phyloP scores from a whole-genome alignment of 805 yeast genomes.

The Schwanniomyces sp. region DNA sequence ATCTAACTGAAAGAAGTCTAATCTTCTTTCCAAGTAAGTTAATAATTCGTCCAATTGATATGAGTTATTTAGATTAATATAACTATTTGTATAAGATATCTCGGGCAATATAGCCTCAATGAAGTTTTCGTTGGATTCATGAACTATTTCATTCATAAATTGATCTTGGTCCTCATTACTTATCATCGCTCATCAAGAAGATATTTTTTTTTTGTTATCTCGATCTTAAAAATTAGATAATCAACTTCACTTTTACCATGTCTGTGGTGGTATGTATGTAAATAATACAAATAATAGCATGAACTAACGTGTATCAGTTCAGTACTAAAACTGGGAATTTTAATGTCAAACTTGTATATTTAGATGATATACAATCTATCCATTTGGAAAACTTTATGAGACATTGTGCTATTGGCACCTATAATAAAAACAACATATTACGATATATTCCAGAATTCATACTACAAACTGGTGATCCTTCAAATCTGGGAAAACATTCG shows the following conservation, averaged over 20 bases:
- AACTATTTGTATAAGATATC: constrained; percentile 1
- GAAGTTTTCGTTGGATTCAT: constrained; percentile 4
- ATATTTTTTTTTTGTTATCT: background rate
- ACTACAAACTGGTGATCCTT: constrained; percentile 21
- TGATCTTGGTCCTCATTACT: background rate
- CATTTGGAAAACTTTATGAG: constrained; percentile 19
- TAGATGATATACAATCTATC: constrained; percentile 6
- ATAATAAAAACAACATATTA: constrained; percentile 11
- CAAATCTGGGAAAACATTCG: constrained; percentile 14
- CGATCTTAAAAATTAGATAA: background rate
- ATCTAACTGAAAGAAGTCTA: background rate
- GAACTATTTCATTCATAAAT: background rate
- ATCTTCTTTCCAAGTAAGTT: constrained; percentile 20
- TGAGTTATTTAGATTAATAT: constrained; percentile 24
- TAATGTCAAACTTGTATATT: constrained; percentile 12
- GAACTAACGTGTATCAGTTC: constrained; percentile 8
- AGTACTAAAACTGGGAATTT: constrained; percentile 15
- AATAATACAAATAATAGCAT: background rate
- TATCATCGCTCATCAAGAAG: background rate
- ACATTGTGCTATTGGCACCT: constrained; percentile 21
- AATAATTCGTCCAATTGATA: constrained; percentile 29
- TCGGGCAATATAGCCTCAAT: constrained; percentile 23
- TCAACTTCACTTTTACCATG: background rate
- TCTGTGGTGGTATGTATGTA: constrained; percentile 6
- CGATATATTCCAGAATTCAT: constrained; percentile 18